Base-by-base conservation (phyloP, 2,329 filamentous ascomycete genomes). In the Talaromyces sp. region DNA sequence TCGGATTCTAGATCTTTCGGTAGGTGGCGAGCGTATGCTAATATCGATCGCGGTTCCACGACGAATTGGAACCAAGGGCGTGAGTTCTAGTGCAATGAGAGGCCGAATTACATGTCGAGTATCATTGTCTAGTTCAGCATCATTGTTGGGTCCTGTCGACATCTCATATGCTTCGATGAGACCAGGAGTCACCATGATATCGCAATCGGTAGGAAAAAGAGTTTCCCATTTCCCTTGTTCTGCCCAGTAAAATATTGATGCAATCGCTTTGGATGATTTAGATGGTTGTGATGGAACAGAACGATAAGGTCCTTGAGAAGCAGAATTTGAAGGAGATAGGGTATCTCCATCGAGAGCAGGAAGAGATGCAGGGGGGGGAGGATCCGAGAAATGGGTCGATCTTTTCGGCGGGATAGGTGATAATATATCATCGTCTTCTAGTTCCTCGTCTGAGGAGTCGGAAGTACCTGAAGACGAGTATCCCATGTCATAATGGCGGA, bases 31-130 rank as follows among this genome's bases (percentile, higher is more conserved):
- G 56, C 92, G 89, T 65, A 99, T 91, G 66, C 96, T 95, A 59
- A 99, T 91, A 73, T 99, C 95, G 33, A 99, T 85, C 3, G 90
- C 91, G 25, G 92, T 99, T 69, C 93, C 95, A 70, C 93, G 89
- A 65, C 93, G 87, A 64, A 98, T 87, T 67, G 93, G 89, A 8
- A 98, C 93, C 42, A 96, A 81, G 0, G 95, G 95, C 0, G 93
- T 98, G 49, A 99, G 85, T 70, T 96, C 92, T 36, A 97, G 84
- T 6, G 89, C 90, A 63, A 88, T 75, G 33, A 88, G 75, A 33
- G 85, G 86, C 60, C 79, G 78, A 42, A 57, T 62, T 42, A 66
- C 67, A 30, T 66, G 67, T 5, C 66, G 66, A n/a, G 63, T 64
- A 30, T 63, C 58, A 17, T 54, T 54, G 58, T 52, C 28, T 15